Evolutionary conservation across 139 green algal species (phyloP).

Genomic region (Diplosphaera chodatii): DNA sequence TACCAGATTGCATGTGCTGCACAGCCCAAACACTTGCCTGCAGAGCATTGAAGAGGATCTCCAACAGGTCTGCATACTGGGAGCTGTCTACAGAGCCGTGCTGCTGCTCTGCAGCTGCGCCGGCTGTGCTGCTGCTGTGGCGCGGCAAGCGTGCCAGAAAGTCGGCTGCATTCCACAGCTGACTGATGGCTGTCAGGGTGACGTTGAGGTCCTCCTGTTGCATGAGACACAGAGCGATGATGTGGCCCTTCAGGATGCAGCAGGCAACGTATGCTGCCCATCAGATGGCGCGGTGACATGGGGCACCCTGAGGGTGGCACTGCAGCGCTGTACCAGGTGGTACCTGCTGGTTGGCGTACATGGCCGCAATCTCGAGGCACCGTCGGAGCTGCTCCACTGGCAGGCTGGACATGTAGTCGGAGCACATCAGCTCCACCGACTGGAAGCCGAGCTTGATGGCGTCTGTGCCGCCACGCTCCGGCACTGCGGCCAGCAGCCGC

Average conservation of each 20-base stretch:
- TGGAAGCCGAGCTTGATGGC: slow-evolving; percentile 63
- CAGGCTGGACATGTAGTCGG: slow-evolving; percentile 64
- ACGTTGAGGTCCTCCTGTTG: slow-evolving; percentile 83
- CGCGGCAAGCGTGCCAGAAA: slow-evolving; percentile 37
- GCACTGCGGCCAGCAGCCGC: slow-evolving; percentile 63
- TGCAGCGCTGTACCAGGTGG: no score
- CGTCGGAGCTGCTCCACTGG: slow-evolving; percentile 29
- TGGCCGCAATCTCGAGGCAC: slow-evolving; percentile 54
- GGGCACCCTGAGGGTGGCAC: no score
- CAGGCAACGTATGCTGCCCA: no score
- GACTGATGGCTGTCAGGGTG: slow-evolving; percentile 74
- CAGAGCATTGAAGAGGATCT: slow-evolving; percentile 38
- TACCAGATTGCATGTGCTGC: no score
- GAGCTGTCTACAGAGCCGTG: slow-evolving; percentile 2
- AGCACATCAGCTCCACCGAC: slow-evolving; percentile 56
- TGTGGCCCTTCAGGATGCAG: no score
- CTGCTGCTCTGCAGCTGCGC: no score
- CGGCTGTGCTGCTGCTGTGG: slow-evolving; percentile 1
- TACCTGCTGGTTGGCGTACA: slow-evolving; percentile 54
- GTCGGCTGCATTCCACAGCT: slow-evolving; percentile 87
- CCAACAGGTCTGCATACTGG: slow-evolving; percentile 41
- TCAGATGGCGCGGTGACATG: no score
- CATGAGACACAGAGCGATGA: no score
- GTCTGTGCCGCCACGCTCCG: slow-evolving; percentile 33
- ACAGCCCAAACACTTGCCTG: no score